Base-by-base conservation (phyloP, 163 green algal genomes). In the Coccomyxa subellipsoidea region DNA sequence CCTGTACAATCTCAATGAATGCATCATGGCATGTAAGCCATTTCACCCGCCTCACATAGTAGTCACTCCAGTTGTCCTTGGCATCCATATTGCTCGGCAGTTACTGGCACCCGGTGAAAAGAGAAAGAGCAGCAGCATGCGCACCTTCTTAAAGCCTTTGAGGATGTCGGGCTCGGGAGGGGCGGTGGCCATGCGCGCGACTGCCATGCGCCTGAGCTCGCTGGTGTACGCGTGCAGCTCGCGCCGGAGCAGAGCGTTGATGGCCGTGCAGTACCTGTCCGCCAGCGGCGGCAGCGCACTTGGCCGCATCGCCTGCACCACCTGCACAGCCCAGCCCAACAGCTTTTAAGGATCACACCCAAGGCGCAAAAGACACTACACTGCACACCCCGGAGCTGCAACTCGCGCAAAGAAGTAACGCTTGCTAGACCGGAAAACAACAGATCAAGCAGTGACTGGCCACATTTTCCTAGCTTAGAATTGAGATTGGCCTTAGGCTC, bases 241-340 rank as follows among this genome's bases (percentile, higher is more conserved):
- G 59, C 72, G 54, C 12, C 77, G 71, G 39, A 91, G 80, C 73
- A 90, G 73, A 18, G 66, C 35, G 66, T 88, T 90, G n/a, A 90
- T 35, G 4, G 85, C 47, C 69, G 80, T 39, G 82, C 82, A 86
- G 85, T 89, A 90, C 2, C 54, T 38, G n/a, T 85, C 83, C 7
- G 82, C 23, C 35, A 88, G 71, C 32, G 79, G 70, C 29, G 70
- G 77, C 77, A 82, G 23, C 0, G 78, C 81, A 21, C 40, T 80
- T 0, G 87, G 83, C 34, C 84, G 80, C 83, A 91, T 38, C 8
- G 69, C 80, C 7, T 73, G 36, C 7, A 90, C 79, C 54, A 90
- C 81, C 76, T 90, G 83, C 79, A 87, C 21, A 59, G 21, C 47
- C 1, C 21, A n/a, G 29, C n/a, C 70, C 79, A 71, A 27, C 82